These are phyloP conservation scores for Phytophthora pinifolia DNA, from an alignment of 352 stramenopile genomes.

Conservation along the genomic window DNA sequence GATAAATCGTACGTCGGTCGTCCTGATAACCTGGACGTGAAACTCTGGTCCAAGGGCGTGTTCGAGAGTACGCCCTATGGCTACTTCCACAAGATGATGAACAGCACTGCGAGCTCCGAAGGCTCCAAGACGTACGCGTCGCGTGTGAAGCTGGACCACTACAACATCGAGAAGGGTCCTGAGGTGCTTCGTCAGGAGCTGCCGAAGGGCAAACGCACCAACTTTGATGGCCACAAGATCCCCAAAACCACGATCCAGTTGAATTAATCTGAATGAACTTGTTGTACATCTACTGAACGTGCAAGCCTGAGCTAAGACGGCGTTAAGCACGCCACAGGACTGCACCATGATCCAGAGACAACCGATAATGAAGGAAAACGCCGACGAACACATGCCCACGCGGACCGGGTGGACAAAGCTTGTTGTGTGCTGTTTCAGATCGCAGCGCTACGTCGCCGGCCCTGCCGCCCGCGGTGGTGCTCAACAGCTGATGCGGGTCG, in stretches of 20 bases:
- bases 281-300: too few species aligned
- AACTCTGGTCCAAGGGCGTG: slow-evolving; percentile 70
- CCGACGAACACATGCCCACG: slow-evolving; percentile 48
- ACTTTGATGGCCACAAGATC: slow-evolving; percentile 50
- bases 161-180: slow-evolving; percentile 55
- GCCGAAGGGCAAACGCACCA: slow-evolving; percentile 64
- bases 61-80: slow-evolving; percentile 82
- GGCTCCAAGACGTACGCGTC: slow-evolving; percentile 61
- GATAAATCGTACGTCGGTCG: slow-evolving; percentile 29
- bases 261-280: neutral
- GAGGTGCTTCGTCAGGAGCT: slow-evolving; percentile 52
- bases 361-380: slow-evolving; percentile 61
- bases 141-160: slow-evolving; percentile 67
- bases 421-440: too few species aligned
- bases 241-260: slow-evolving; percentile 56
- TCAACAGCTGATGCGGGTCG: too few species aligned
- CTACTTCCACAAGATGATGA: slow-evolving; percentile 88
- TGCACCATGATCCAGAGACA: slow-evolving; percentile 71
- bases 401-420: too few species aligned
- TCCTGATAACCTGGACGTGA: slow-evolving; percentile 72
- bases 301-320: slow-evolving; percentile 34
- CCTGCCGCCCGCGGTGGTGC: too few species aligned
- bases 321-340: slow-evolving; percentile 48
- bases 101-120: slow-evolving; percentile 40
- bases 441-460: too few species aligned